Evolutionary conservation across 169 alveolate genomes (phyloP).

Genomic region (Plasmodium coatneyi): DNA sequence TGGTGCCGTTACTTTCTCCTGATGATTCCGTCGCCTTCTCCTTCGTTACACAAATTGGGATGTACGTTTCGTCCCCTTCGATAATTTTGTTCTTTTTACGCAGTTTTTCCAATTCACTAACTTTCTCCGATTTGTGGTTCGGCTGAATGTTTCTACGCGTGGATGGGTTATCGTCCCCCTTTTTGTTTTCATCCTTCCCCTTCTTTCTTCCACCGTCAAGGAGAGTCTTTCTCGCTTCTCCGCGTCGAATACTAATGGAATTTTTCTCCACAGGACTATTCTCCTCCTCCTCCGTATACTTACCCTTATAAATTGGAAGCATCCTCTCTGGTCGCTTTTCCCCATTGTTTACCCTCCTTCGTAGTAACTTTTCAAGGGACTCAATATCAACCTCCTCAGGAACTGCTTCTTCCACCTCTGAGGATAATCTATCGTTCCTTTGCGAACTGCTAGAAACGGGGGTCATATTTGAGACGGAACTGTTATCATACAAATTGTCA

Average conservation of each 20-base stretch:
- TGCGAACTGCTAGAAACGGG: not conserved
- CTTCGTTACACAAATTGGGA: conserved; percentile 45
- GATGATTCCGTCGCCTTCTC: not conserved
- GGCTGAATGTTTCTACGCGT: not conserved
- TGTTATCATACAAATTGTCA: not conserved
- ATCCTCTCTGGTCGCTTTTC: not conserved
- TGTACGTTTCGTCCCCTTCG: conserved; percentile 15
- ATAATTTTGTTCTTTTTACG: not conserved
- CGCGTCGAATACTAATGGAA: not conserved
- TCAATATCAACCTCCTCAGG: not conserved
- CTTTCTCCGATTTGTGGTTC: not conserved
- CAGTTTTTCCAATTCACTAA: not conserved
- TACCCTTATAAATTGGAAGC: not conserved
- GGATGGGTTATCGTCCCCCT: not conserved
- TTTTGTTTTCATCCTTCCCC: not conserved
- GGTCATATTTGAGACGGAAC: not conserved
- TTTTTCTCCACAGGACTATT: not conserved
- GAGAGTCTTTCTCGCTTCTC: not conserved
- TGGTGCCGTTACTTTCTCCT: conserved; percentile 20
- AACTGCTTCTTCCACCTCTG: not conserved
- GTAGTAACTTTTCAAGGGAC: not conserved
- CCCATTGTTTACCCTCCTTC: not conserved
- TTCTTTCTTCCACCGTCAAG: not conserved
- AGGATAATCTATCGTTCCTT: not conserved
- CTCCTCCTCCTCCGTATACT: not conserved